Evolutionary conservation across 164 flowering plant genomes (phyloP).

Genomic region (Aristolochia fimbriata): DNA sequence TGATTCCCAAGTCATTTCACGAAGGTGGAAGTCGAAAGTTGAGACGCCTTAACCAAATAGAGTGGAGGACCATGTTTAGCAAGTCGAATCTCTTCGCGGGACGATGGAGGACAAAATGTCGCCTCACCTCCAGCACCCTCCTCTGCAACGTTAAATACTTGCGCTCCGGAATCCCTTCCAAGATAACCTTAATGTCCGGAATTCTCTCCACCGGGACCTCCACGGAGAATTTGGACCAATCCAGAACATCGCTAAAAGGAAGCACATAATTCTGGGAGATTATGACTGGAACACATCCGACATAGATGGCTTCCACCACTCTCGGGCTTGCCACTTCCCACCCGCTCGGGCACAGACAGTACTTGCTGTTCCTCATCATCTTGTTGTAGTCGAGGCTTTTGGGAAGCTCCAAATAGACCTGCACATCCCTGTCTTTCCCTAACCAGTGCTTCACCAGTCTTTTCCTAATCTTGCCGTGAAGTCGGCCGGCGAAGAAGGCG

Average conservation of each 20-base stretch:
- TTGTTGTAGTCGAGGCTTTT: constrained; percentile 35
- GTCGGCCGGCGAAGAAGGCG: constrained; percentile 69
- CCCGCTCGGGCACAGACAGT: constrained; percentile 79
- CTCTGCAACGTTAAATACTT: constrained; percentile 14
- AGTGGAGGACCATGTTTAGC: constrained; percentile 6
- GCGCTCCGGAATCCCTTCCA: constrained; percentile 28
- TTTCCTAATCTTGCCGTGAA: constrained; percentile 56
- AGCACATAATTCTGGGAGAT: constrained; percentile 45
- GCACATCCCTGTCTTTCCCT: constrained; percentile 37
- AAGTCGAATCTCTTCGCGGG: constrained; percentile 6
- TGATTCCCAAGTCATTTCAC: too few relatives aligned
- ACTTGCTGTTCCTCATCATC: constrained; percentile 45
- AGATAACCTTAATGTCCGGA: constrained; percentile 42
- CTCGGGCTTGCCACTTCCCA: constrained; percentile 83
- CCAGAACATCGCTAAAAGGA: constrained; percentile 70
- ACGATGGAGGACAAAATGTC: constrained; percentile 6
- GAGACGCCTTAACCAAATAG: constrained; percentile 6
- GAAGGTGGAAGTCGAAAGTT: constrained; percentile 1
- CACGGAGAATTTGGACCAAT: constrained; percentile 58
- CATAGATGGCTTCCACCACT: constrained; percentile 56
- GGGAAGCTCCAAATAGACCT: constrained; percentile 55
- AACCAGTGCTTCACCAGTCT: constrained; percentile 57
- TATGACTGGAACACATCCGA: constrained; percentile 68
- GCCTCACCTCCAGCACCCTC: constrained; percentile 5
- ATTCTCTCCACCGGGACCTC: constrained; percentile 39